phyloP scores from a whole-genome alignment of 2,329 filamentous ascomycete species.

The Plenodomus biglobosus region DNA sequence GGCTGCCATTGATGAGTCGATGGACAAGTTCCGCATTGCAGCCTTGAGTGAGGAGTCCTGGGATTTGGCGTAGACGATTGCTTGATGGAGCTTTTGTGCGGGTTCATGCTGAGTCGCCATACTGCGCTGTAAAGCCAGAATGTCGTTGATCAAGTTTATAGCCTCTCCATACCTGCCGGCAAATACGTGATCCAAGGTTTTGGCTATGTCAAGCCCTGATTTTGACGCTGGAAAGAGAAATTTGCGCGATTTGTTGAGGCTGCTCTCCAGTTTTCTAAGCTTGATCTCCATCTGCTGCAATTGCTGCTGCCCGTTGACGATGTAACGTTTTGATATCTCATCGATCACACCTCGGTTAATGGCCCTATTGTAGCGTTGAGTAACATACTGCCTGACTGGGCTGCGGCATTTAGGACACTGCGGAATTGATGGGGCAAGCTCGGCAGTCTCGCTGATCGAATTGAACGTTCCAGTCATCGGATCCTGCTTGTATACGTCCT shows the following conservation, averaged over 20 bases:
- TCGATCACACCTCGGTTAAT: slow-evolving; percentile 45
- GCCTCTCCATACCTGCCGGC: slow-evolving; percentile 13
- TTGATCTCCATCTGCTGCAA: slow-evolving; percentile 25
- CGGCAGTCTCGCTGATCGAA: slow-evolving; percentile 27
- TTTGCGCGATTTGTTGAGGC: slow-evolving; percentile 18
- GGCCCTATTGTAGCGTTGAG: slow-evolving; percentile 42
- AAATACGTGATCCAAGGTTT: not conserved
- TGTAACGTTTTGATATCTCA: slow-evolving; percentile 43
- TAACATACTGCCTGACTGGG: slow-evolving; percentile 38
- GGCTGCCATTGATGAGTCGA: slow-evolving; percentile 14
- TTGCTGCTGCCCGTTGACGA: slow-evolving; percentile 33
- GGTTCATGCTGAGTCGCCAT: slow-evolving; percentile 41
- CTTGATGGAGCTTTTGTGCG: slow-evolving; percentile 45
- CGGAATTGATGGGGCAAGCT: slow-evolving; percentile 29
- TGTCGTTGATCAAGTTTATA: slow-evolving; percentile 15
- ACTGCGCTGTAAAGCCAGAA: slow-evolving; percentile 22
- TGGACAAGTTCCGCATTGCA: slow-evolving; percentile 16
- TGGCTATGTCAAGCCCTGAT: not conserved
- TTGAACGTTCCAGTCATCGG: slow-evolving; percentile 18
- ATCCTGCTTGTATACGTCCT: slow-evolving; percentile 23
- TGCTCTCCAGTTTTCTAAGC: slow-evolving; percentile 16
- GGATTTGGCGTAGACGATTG: slow-evolving; percentile 28
- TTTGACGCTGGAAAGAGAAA: not conserved
- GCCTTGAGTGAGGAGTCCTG: slow-evolving; percentile 17
- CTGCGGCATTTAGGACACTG: slow-evolving; percentile 38